A percentile compares a stretch with the other conserved stretches of the same genome.
Evolutionary conservation across 352 stramenopile genomes (phyloP).

Genomic region (Phytophthora vignae): DNA sequence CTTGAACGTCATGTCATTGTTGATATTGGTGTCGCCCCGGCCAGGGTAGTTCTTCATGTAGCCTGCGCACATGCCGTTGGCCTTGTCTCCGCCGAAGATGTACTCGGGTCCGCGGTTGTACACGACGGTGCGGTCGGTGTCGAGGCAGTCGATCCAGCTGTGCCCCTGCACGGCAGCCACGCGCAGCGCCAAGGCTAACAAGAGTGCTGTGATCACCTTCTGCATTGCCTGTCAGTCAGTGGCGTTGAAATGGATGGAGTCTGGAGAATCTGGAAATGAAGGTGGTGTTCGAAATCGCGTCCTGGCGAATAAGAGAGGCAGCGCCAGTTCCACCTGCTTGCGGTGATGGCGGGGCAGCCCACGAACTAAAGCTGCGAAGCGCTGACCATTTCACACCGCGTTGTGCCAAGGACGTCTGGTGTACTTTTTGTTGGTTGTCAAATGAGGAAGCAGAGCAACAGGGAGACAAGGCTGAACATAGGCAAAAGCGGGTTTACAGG

Average conservation of each 20-base stretch:
- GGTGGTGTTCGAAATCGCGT: conserved; percentile 23
- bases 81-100: conserved; percentile 53
- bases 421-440: too few relatives aligned
- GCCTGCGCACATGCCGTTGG: conserved; percentile 59
- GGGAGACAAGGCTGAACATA: conserved; percentile 19
- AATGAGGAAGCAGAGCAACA: background rate
- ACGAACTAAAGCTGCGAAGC: conserved; percentile 1
- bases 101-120: conserved; percentile 66
- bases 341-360: background rate
- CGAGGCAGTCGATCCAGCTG: conserved; percentile 81
- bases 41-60: conserved; percentile 77
- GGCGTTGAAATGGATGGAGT: background rate
- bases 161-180: conserved; percentile 40
- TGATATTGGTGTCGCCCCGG: conserved; percentile 53
- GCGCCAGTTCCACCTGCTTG: conserved; percentile 20
- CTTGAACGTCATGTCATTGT: conserved; percentile 57
- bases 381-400: too few relatives aligned
- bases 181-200: conserved; percentile 27
- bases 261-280: conserved; percentile 33
- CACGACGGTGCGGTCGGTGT: conserved; percentile 59
- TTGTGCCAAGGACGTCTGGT: conserved; percentile 8
- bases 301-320: conserved; percentile 30
- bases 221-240: conserved; percentile 7
- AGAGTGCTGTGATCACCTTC: conserved; percentile 4
- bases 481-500: conserved; percentile 36